These are phyloP conservation scores for Oryza rufipogon DNA, from an alignment of 176 grass and related monocot species.

Conservation along the genomic window DNA sequence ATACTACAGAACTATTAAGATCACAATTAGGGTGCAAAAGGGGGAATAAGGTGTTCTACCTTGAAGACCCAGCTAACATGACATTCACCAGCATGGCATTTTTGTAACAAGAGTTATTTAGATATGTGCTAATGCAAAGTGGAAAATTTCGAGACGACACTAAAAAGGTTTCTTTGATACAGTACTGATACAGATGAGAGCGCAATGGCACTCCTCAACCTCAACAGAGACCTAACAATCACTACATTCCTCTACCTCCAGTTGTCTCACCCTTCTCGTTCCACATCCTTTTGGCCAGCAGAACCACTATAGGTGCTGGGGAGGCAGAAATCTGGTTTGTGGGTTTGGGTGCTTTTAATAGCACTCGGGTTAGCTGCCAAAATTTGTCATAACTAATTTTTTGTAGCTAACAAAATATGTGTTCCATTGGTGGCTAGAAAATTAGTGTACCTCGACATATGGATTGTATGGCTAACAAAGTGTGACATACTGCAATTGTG, in stretches of 20 bases:
- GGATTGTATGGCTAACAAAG: background rate
- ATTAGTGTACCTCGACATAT: background rate
- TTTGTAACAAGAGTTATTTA: no score
- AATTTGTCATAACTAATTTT: background rate
- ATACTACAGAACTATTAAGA: background rate
- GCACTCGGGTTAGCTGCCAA: background rate
- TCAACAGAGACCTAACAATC: background rate
- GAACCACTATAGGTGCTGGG: background rate
- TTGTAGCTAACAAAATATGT: no score
- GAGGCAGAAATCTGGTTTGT: background rate
- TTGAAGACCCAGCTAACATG: no score
- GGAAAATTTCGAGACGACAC: background rate
- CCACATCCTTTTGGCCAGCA: background rate
- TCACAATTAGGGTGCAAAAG: background rate
- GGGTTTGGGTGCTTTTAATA: background rate
- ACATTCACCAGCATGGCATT: no score
- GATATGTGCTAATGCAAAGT: no score
- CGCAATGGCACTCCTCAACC: background rate
- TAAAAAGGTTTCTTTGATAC: background rate
- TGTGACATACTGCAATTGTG: background rate
- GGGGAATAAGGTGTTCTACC: background rate
- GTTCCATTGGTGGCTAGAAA: background rate
- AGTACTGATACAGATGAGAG: background rate
- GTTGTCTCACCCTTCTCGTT: background rate
- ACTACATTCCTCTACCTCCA: background rate